Evolutionary conservation across 225 moss, liverwort and hornwort species (phyloP).

Genomic region (Pseudisothecium myosuroides): DNA sequence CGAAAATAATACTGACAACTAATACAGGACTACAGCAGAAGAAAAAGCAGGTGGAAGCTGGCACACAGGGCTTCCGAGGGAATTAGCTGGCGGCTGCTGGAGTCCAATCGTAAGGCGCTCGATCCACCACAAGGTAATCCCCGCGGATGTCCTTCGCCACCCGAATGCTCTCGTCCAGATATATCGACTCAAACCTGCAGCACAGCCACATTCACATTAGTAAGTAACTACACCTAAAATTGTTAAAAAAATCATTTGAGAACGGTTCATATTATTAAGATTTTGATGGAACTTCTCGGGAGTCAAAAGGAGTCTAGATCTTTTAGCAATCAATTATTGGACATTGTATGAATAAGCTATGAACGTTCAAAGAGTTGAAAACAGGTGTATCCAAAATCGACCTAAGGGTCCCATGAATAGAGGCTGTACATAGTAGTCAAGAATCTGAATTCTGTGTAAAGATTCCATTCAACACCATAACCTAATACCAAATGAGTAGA

Average conservation of each 20-base stretch:
- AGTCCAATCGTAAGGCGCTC: conserved; percentile 37
- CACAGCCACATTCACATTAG: not conserved
- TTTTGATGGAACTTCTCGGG: not conserved
- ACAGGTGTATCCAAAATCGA: not conserved
- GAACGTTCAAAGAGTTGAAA: not conserved
- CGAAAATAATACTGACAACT: not conserved
- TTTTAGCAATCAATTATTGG: not conserved
- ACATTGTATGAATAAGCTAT: not conserved
- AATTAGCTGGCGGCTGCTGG: not conserved
- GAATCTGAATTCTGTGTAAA: not conserved
- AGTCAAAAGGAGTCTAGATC: not conserved
- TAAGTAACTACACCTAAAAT: not conserved
- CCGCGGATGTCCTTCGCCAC: conserved; percentile 72
- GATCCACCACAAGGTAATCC: conserved; percentile 70
- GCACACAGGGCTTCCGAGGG: not conserved
- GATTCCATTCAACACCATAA: not conserved
- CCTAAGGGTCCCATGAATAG: not conserved
- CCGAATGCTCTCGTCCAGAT: conserved; percentile 68
- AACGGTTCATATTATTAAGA: not conserved
- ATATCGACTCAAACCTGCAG: conserved; percentile 74
- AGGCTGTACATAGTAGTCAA: not conserved
- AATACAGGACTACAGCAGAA: not conserved
- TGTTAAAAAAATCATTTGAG: not conserved
- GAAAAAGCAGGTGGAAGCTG: not conserved
- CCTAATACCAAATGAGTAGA: not conserved